Evolutionary conservation across 148 eudicot species (phyloP).

Genomic region (Salicornia ramosissima): DNA sequence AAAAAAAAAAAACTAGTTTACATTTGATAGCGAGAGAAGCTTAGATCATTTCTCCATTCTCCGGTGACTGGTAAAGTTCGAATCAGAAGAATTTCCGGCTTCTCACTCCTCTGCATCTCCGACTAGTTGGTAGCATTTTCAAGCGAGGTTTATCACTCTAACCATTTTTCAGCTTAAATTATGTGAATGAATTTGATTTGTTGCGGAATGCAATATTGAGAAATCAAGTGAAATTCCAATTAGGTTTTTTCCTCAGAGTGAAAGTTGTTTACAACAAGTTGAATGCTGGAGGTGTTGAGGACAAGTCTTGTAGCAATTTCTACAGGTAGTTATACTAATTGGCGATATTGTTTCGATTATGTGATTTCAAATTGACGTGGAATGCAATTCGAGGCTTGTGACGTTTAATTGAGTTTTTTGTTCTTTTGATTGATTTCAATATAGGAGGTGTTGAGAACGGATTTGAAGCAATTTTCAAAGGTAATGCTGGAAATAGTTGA

Average conservation of each 20-base stretch:
- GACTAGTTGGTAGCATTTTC: not conserved
- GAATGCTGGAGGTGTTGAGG: slow-evolving; percentile 18
- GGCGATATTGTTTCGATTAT: not conserved
- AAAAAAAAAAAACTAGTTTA: too few species aligned
- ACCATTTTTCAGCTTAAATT: not conserved
- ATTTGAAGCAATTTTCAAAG: not conserved
- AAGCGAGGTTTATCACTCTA: slow-evolving; percentile 11
- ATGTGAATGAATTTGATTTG: not conserved
- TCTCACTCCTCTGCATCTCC: slow-evolving; percentile 11
- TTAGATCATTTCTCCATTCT: slow-evolving; percentile 1
- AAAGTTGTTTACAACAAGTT: not conserved
- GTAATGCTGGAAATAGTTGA: not conserved
- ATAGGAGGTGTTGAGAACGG: not conserved
- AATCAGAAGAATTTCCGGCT: not conserved
- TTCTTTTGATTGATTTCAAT: not conserved
- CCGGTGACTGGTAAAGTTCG: slow-evolving; percentile 13
- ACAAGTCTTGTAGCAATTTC: not conserved
- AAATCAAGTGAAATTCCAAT: not conserved
- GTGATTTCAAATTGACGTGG: not conserved
- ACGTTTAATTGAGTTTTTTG: not conserved
- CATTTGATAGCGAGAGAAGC: too few species aligned
- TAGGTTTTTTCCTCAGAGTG: not conserved
- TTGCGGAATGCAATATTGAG: not conserved
- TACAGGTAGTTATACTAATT: not conserved
- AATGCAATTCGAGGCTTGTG: not conserved